Evolutionary conservation across 2,329 filamentous ascomycete species (phyloP).

Genomic region (Thelonectria discophora): DNA sequence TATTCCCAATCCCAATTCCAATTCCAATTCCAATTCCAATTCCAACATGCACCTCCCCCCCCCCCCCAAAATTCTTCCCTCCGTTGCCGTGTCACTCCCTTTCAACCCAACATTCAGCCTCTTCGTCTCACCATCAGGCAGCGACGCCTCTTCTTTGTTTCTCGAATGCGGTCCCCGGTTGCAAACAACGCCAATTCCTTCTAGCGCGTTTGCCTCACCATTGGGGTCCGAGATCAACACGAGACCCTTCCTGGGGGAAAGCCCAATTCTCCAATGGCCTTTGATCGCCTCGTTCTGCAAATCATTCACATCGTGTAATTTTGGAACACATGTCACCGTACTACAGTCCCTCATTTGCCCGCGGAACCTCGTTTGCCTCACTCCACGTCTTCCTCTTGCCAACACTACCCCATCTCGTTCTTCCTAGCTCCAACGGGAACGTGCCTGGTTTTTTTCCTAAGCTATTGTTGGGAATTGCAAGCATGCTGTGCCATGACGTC

Average conservation of each 20-base stretch:
- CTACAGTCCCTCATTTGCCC: constrained; percentile 11
- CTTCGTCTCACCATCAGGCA: constrained; percentile 24
- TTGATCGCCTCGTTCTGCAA: constrained; percentile 1
- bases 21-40: too few species aligned
- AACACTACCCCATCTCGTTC: constrained; percentile 1
- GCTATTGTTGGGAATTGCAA: constrained; percentile 5
- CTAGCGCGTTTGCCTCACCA: background rate
- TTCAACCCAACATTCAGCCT: constrained; percentile 20
- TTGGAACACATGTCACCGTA: constrained; percentile 17
- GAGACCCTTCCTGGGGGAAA: background rate
- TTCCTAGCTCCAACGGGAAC: background rate
- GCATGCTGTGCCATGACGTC: constrained; percentile 37
- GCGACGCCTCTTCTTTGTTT: constrained; percentile 8
- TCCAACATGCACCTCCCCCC: too few species aligned
- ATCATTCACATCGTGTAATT: background rate
- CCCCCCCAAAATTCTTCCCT: too few species aligned
- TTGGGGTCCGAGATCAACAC: background rate
- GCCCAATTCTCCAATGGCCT: background rate
- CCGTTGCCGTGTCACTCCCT: too few species aligned
- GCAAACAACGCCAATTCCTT: background rate
- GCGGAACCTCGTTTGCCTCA: background rate
- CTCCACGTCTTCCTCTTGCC: background rate
- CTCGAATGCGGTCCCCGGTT: background rate
- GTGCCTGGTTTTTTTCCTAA: constrained; percentile 20
- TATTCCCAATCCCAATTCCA: constrained; percentile 1